Conservation (phyloP, 805 yeast species). For the Teunomyces stri region DNA sequence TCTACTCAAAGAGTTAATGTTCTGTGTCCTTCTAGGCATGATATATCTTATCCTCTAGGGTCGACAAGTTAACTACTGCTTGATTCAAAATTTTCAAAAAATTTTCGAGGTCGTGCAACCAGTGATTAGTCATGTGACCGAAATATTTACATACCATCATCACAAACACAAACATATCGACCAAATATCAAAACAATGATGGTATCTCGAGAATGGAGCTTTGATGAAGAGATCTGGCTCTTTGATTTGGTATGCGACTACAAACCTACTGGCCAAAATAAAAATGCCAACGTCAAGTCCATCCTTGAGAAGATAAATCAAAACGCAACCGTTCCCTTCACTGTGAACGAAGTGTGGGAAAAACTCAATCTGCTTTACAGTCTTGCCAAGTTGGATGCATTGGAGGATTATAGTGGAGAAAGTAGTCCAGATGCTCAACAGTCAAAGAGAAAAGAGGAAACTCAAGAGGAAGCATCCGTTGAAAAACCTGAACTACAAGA, state of each 20-base stretch:
- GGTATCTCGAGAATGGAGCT: constrained; percentile 44
- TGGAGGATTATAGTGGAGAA: constrained; percentile 37
- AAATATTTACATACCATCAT: neutral
- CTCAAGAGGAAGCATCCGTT: constrained; percentile 3
- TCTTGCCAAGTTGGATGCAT: constrained; percentile 53
- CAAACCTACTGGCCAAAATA: constrained; percentile 64
- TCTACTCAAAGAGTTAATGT: constrained; percentile 56
- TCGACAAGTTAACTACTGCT: neutral
- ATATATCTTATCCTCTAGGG: constrained; percentile 1
- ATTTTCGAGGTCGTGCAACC: constrained; percentile 2
- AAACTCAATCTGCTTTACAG: constrained; percentile 55
- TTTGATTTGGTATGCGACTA: constrained; percentile 60
- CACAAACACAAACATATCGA: neutral
- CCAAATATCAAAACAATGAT: neutral
- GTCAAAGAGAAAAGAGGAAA: neutral
- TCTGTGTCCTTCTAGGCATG: constrained; percentile 64
- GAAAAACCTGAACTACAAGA: constrained; percentile 2
- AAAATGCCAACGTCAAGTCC: constrained; percentile 41
- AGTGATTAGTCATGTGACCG: constrained; percentile 2
- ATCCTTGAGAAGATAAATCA: constrained; percentile 41
- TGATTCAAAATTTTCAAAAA: neutral
- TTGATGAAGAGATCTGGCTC: constrained; percentile 60
- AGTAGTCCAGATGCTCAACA: neutral
- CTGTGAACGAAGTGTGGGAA: constrained; percentile 55
- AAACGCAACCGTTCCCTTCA: constrained; percentile 23